Evolutionary conservation across 352 stramenopile species (phyloP), one percentile per base, ranked within the genome.

Genomic region (Phytophthora niederhauseri): DNA sequence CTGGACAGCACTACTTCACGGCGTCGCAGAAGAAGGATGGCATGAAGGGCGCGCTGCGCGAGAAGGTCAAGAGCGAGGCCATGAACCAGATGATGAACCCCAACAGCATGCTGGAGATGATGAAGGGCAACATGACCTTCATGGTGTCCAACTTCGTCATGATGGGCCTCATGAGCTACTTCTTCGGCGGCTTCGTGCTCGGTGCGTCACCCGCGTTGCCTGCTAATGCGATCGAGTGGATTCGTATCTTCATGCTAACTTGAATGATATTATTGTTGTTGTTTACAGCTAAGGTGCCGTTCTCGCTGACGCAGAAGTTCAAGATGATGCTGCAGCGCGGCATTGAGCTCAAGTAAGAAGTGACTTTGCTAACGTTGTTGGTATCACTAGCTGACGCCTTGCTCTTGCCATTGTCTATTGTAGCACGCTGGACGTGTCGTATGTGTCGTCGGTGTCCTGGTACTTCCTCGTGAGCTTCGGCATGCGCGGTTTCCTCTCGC

Each of bases 401-500:
- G 4, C 45, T 76, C 4, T 66, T 43, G 14, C 14, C 31, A 12
- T 15, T 43, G 34, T 17, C 36, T 64, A 38, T 55, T 48, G 0
- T 56, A 96, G 87, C 54, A 99, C 96, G 26, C 84, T 99, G 30
- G 97, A 99, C 70, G 97, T 98, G 52, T 98, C 90, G 60, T 99
- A 99, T 78, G 98, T 99, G 24, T 98, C 88, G 26, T 98, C 89
- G 56, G 87, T 99, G 19, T 98, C 90, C 65, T 99, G 97, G 97
- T 99, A 99, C 78, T 99, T 99, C 81, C 88, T 99, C 65, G 95
- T 99, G 54, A 99, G 99, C 92, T 99, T 99, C 73, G 98, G 97
- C 70, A 92, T 99, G 67, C 92, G 96, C 66, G 95, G 92, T 45
- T 98, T 99, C 68, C 97, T 99, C 57, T 92, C 88, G 71, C 86